Conservation (phyloP, 2,329 filamentous ascomycete genomes). For the Aspergillus nomiae region DNA sequence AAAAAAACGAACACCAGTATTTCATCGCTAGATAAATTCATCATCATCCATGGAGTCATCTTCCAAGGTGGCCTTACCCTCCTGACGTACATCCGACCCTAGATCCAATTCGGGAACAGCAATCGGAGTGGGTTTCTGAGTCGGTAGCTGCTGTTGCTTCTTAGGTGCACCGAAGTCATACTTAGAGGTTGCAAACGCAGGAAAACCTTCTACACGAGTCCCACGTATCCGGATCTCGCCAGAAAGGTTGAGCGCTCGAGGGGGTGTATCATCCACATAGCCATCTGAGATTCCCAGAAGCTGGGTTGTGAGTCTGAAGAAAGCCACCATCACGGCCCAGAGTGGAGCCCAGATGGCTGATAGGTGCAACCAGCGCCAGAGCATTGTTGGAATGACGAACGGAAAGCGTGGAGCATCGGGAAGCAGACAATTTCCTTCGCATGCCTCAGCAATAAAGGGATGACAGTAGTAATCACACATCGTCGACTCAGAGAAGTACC, state of each 20-base stretch:
- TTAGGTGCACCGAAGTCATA: background rate
- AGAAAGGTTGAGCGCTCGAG: slow-evolving; percentile 25
- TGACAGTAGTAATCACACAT: slow-evolving; percentile 57
- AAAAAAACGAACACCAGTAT: background rate
- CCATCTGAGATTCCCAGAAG: slow-evolving; percentile 46
- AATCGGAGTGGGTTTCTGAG: slow-evolving; percentile 1
- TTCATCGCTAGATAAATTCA: slow-evolving; percentile 29
- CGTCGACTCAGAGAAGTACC: slow-evolving; percentile 52
- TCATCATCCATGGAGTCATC: slow-evolving; percentile 36
- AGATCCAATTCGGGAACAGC: slow-evolving; percentile 14
- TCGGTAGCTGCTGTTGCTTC: background rate
- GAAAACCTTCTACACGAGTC: slow-evolving; percentile 22
- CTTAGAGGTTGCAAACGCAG: slow-evolving; percentile 19
- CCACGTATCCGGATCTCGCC: slow-evolving; percentile 36
- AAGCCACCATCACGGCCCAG: slow-evolving; percentile 32
- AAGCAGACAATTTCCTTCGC: slow-evolving; percentile 53
- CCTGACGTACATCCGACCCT: slow-evolving; percentile 13
- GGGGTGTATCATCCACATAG: slow-evolving; percentile 41
- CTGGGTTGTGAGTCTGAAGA: slow-evolving; percentile 35
- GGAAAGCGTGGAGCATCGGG: slow-evolving; percentile 57
- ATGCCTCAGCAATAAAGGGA: slow-evolving; percentile 49
- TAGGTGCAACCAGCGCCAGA: slow-evolving; percentile 50
- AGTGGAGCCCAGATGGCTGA: slow-evolving; percentile 32
- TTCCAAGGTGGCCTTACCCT: slow-evolving; percentile 9
- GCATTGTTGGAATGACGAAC: slow-evolving; percentile 58